Evolutionary conservation across 352 stramenopile species (phyloP).

Genomic region (Phytophthora uliginosa): DNA sequence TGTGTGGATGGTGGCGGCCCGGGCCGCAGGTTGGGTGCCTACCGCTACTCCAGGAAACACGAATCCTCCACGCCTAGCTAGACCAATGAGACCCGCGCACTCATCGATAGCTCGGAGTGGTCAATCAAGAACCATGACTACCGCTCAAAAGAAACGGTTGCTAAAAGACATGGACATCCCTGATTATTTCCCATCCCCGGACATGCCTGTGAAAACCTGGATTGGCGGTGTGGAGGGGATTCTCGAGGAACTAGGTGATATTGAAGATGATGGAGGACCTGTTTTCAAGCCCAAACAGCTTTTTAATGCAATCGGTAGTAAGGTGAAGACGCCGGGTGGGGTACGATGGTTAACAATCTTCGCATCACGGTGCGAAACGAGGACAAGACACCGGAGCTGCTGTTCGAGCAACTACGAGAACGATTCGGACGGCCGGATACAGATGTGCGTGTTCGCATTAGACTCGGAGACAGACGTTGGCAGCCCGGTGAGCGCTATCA

Average conservation of each 20-base stretch:
- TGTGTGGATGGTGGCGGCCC: neutral
- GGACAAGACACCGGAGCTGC: neutral
- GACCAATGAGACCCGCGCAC: neutral
- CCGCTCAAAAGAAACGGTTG: neutral
- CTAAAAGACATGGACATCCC: neutral
- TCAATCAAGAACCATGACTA: neutral
- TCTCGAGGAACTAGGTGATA: neutral
- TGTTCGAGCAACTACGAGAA: neutral
- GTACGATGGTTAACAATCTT: neutral
- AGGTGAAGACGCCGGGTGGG: neutral
- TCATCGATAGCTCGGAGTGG: neutral
- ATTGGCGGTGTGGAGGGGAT: neutral
- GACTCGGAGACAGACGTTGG: neutral
- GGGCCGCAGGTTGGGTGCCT: neutral
- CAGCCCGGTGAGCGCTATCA: neutral
- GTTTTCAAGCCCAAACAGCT: neutral
- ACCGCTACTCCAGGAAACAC: neutral
- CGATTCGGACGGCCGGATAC: neutral
- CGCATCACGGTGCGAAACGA: neutral
- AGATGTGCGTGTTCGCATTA: neutral
- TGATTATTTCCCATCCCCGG: neutral
- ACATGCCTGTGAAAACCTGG: neutral
- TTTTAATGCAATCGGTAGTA: neutral
- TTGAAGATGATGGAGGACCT: neutral
- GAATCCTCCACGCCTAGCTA: too few species aligned